phyloP scores from a whole-genome alignment of 306 rosid genomes.

The Prunus kanzakura region DNA sequence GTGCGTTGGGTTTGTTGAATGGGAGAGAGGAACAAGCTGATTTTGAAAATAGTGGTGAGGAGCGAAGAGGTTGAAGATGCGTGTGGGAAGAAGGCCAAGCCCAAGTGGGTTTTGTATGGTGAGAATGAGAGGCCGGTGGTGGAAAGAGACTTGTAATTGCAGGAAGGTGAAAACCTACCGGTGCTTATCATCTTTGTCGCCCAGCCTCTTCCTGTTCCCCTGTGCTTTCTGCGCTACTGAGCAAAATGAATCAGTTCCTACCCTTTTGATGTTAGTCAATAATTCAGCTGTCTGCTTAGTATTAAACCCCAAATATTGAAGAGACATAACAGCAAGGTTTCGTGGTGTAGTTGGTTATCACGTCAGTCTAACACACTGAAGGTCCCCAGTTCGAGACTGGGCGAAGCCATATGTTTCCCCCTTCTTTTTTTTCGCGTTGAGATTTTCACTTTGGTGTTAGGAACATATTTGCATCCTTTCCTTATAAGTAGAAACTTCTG shows the following conservation, averaged over 20 bases:
- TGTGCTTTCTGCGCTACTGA: background rate
- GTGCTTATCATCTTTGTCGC: slow-evolving; percentile 40
- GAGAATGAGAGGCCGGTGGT: slow-evolving; percentile 12
- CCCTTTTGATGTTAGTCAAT: background rate
- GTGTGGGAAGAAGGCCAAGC: slow-evolving; percentile 8
- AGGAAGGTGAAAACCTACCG: slow-evolving; percentile 28
- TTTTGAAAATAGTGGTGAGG: slow-evolving; percentile 12
- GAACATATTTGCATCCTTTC: too few relatives aligned
- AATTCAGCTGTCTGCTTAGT: fast-evolving
- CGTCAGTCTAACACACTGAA: slow-evolving; percentile 97
- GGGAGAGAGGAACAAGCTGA: slow-evolving; percentile 7
- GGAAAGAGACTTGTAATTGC: slow-evolving; percentile 19
- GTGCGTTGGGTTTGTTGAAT: slow-evolving; percentile 25
- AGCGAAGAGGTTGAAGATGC: background rate
- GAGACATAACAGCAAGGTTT: background rate
- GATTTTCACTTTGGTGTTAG: too few relatives aligned
- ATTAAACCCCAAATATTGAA: fast-evolving
- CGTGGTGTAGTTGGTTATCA: slow-evolving; percentile 89
- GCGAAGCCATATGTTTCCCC: background rate
- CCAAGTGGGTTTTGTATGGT: slow-evolving; percentile 3
- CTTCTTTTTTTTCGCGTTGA: background rate
- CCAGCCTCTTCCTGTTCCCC: background rate
- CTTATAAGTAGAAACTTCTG: too few relatives aligned
- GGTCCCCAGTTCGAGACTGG: slow-evolving; percentile 45
- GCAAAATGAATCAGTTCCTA: background rate